These are phyloP conservation scores for Phylloporus arenicola DNA, from an alignment of 768 basidiomycete species.

Conservation along the genomic window DNA sequence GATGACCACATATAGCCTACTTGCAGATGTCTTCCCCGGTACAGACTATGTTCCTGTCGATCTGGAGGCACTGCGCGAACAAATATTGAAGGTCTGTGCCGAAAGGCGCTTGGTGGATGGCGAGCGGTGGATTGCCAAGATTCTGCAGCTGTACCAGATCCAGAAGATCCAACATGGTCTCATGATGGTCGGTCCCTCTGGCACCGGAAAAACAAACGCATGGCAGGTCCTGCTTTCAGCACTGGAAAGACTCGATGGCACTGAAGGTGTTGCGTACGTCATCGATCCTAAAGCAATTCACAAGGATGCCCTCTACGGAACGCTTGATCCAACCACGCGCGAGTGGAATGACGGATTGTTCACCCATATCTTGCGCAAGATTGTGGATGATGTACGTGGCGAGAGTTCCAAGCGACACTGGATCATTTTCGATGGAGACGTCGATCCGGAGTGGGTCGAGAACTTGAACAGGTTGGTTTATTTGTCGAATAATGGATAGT, in stretches of 20 bases:
- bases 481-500: background rate
- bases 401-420: slow-evolving; percentile 96
- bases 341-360: slow-evolving; percentile 99
- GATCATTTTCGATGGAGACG: slow-evolving; percentile 99
- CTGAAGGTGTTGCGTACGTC: slow-evolving; percentile 91
- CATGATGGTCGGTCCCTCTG: slow-evolving; percentile 99
- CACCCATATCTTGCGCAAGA: slow-evolving; percentile 95
- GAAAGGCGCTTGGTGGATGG: slow-evolving; percentile 84
- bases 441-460: slow-evolving; percentile 99
- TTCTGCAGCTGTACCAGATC: slow-evolving; percentile 96
- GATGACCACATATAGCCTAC: slow-evolving; percentile 47
- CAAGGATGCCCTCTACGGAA: slow-evolving; percentile 97
- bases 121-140: slow-evolving; percentile 90
- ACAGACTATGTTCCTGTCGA: slow-evolving; percentile 88
- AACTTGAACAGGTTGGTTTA: slow-evolving; percentile 87
- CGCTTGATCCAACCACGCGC: slow-evolving; percentile 91
- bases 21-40: slow-evolving; percentile 97
- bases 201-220: slow-evolving; percentile 93
- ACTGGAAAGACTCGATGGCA: slow-evolving; percentile 83
- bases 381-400: slow-evolving; percentile 97
- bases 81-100: slow-evolving; percentile 81
- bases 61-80: slow-evolving; percentile 74
- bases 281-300: slow-evolving; percentile 99
- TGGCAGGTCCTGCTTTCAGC: slow-evolving; percentile 94
- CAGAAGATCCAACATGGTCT: slow-evolving; percentile 99